These are phyloP conservation scores for Elsinoe arachidis DNA, from an alignment of 2,329 filamentous ascomycete species.

Conservation along the genomic window DNA sequence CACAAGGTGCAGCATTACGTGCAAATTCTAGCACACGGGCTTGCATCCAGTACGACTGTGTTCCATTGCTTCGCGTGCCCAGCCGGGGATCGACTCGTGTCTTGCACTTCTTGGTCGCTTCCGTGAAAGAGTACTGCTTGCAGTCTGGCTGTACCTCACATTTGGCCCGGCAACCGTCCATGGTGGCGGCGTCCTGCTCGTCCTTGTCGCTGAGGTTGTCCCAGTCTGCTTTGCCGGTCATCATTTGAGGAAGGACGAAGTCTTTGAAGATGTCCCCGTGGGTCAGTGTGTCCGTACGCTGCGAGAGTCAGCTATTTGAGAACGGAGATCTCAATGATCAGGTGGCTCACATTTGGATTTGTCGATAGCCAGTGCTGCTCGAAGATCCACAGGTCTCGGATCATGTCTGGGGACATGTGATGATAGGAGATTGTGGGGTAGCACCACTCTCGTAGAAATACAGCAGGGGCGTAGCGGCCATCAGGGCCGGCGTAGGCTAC, in stretches of 20 bases:
- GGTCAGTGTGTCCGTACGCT: neutral
- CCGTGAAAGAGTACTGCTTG: constrained; percentile 19
- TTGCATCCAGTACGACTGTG: neutral
- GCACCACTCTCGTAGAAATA: constrained; percentile 20
- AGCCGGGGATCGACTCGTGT: neutral
- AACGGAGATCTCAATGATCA: too few relatives aligned
- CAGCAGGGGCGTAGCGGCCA: neutral
- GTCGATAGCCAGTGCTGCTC: constrained; percentile 22
- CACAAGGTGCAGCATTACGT: neutral
- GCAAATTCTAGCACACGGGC: neutral
- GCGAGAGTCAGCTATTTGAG: neutral
- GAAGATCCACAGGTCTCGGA: constrained; percentile 22
- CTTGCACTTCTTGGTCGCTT: neutral
- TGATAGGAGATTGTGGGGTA: constrained; percentile 23
- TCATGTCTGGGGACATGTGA: constrained; percentile 19
- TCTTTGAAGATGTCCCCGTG: constrained; percentile 25
- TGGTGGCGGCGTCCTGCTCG: constrained; percentile 14
- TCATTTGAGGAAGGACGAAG: constrained; percentile 22
- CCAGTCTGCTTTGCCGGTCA: constrained; percentile 20
- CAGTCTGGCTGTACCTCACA: constrained; percentile 21
- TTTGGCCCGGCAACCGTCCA: constrained; percentile 20
- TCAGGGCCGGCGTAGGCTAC: constrained; percentile 18
- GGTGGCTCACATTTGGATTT: neutral
- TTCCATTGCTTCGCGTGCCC: neutral
- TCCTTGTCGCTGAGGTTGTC: constrained; percentile 20